Evolutionary conservation across 345 rosid species (phyloP), one percentile per base, ranked within the genome.

Genomic region (Luvunga scandens): DNA sequence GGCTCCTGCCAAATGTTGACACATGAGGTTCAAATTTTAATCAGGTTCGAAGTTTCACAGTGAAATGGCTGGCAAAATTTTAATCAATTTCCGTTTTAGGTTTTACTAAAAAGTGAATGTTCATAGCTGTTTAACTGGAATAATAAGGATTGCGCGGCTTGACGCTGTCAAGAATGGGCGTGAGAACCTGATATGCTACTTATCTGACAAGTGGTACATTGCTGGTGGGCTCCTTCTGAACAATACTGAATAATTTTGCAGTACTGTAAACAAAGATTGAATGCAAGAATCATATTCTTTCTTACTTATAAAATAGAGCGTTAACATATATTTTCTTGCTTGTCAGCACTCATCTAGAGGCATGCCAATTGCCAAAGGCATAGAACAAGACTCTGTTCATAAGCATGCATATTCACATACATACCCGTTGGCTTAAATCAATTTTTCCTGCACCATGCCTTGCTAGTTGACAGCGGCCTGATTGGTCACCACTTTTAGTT

Each of bases 71-170:
- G 5, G 19, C 56, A 50, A 16, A 50, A 50, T 14, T 50, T 16
- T 53, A 53, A 53, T 18, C 57, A 53, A 18, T 22, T 45, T 13
- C 50, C 18, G 13, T 45, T 53, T 72, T 25, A 2, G 16, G 34
- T n/a, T 72, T 72, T 60, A 13, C 65, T 33, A 75, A 63, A 71
- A 38, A 66, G 78, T 66, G 86, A 88, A 81, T 80, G 78, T 83
- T 81, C 80, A 79, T 68, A 79, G 57, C 56, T 38, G 57, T 66
- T 77, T 59, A 64, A 48, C 33, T 81, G 42, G 77, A 82, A 77
- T 57, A 56, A 71, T 62, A 56, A 73, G 80, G 81, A 78, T 77
- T 74, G 94, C 91, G 94, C 94, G 89, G 64, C 65, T 78, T 63
- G 94, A 88, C 87, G 92, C 89, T 63, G 92, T 45, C 70, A 63